phyloP scores from a whole-genome alignment of 2,329 filamentous ascomycete genomes.

The Hymenoscyphus scutula region DNA sequence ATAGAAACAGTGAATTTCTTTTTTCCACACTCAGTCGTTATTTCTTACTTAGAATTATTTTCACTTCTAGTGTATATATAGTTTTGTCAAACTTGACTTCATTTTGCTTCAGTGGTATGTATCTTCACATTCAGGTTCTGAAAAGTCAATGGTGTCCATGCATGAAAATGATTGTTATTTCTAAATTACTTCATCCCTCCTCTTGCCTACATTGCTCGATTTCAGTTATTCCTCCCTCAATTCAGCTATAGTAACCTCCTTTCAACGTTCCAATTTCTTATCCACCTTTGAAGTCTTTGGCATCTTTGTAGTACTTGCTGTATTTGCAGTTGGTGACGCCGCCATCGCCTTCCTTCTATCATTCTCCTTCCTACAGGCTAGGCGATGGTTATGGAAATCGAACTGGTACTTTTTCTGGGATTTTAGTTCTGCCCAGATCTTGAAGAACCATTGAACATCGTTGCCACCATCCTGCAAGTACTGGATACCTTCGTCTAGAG shows the following conservation, averaged over 20 bases:
- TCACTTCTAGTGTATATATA: not conserved
- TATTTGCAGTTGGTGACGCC: not conserved
- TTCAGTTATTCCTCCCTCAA: no score
- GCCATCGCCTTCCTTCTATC: not conserved
- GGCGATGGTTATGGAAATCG: not conserved
- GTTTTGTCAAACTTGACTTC: not conserved
- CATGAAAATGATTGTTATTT: not conserved
- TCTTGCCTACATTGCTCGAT: no score
- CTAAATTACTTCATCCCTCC: not conserved
- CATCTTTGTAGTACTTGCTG: no score
- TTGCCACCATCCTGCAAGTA: not conserved
- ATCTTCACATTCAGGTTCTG: not conserved
- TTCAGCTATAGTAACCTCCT: no score
- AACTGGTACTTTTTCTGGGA: not conserved
- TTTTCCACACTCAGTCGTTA: no score
- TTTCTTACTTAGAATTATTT: no score
- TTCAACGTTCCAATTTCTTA: no score
- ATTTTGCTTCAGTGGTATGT: not conserved
- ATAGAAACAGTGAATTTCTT: no score
- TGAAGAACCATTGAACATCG: not conserved
- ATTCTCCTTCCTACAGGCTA: not conserved
- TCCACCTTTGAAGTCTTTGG: no score
- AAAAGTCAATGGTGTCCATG: not conserved
- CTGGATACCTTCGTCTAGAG: not conserved
- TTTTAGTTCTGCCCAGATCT: not conserved